These are phyloP conservation scores for Cyclotella distinguenda DNA, from an alignment of 108 stramenopile genomes.

Conservation along the genomic window DNA sequence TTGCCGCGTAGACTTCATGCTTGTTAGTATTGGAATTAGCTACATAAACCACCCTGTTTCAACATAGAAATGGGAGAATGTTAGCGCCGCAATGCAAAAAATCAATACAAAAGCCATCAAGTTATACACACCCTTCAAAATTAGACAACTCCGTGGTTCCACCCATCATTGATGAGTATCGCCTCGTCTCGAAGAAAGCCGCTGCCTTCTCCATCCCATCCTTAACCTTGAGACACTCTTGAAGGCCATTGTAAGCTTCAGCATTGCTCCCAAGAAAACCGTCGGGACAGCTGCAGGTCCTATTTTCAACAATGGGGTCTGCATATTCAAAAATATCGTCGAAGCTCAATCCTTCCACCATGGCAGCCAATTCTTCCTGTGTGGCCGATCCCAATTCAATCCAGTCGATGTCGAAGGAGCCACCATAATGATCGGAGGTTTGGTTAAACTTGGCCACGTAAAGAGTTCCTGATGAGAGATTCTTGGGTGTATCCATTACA, in stretches of 20 bases:
- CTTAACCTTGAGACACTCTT: conserved; percentile 9
- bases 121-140: conserved; percentile 8
- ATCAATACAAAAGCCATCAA: background rate
- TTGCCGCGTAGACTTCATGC: conserved; percentile 13
- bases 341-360: conserved; percentile 3
- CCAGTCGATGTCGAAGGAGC: conserved; percentile 11
- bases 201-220: conserved; percentile 17
- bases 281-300: conserved; percentile 8
- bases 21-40: conserved; percentile 7
- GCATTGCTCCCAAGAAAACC: conserved; percentile 3
- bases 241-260: background rate
- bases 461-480: conserved; percentile 12
- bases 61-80: background rate
- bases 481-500: conserved; percentile 14
- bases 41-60: conserved; percentile 7
- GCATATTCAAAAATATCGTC: conserved; percentile 10
- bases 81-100: background rate
- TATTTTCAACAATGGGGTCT: background rate
- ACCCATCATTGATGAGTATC: conserved; percentile 8
- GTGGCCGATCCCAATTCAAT: conserved; percentile 12
- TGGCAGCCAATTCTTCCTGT: conserved; percentile 5
- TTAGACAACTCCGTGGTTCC: conserved; percentile 11
- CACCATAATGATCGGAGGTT: conserved; percentile 7
- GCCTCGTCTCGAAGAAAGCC: conserved; percentile 13
- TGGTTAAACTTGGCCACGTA: conserved; percentile 11